A percentile compares a stretch with the other conserved stretches of the same genome.
Evolutionary conservation across 2,329 filamentous ascomycete species (phyloP).

Genomic region (Fusarium graminum): DNA sequence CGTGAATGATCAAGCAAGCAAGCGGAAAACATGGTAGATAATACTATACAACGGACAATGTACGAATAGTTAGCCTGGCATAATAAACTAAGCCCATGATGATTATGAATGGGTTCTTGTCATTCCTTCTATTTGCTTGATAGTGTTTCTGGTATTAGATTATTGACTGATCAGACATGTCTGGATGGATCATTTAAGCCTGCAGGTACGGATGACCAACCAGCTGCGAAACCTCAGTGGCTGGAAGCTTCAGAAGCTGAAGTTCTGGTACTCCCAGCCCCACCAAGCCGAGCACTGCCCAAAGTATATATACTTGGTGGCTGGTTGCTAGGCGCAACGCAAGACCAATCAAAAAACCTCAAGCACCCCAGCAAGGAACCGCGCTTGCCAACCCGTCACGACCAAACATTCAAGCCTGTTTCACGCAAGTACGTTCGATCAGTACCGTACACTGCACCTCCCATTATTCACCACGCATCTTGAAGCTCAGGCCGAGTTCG

Average conservation of each 20-base stretch:
- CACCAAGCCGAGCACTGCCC: no score
- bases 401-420: conserved; percentile 44
- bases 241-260: conserved; percentile 1
- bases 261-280: conserved; percentile 21
- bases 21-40: not conserved
- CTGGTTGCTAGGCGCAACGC: conserved; percentile 47
- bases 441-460: conserved; percentile 23
- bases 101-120: no score
- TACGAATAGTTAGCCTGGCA: no score
- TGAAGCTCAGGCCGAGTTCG: conserved; percentile 34
- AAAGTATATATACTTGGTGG: conserved; percentile 29
- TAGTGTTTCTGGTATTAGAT: not conserved
- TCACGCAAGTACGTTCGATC: conserved; percentile 27
- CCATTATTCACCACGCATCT: conserved; percentile 23
- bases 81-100: no score
- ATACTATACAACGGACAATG: not conserved
- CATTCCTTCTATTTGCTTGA: no score
- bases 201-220: conserved; percentile 11
- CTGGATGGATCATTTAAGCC: not conserved
- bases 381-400: conserved; percentile 44
- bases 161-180: not conserved
- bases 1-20: not conserved
- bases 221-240: conserved; percentile 28
- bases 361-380: conserved; percentile 30
- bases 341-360: conserved; percentile 15